Evolutionary conservation across 2,329 filamentous ascomycete species (phyloP).

Genomic region (Verticillium nubilum): DNA sequence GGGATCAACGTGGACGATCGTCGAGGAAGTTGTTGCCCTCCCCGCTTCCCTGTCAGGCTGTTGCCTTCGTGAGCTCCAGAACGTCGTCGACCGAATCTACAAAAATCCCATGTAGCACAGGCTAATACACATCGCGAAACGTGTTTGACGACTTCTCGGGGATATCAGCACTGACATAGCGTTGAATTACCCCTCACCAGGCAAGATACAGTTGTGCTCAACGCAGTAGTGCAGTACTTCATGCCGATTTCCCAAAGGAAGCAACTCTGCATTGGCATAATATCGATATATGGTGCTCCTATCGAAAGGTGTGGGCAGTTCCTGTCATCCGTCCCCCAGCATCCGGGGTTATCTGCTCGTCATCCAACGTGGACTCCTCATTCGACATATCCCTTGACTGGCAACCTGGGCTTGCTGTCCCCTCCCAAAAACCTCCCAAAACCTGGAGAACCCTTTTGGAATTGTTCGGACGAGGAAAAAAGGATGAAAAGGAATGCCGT

Average conservation of each 20-base stretch:
- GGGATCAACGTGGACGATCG: conserved; percentile 6
- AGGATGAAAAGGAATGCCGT: neutral
- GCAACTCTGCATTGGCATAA: neutral
- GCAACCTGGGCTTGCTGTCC: neutral
- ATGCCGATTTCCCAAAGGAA: neutral
- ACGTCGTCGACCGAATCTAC: neutral
- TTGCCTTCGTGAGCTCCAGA: conserved; percentile 4
- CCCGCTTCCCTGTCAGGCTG: conserved; percentile 4
- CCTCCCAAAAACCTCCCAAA: neutral
- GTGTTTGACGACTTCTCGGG: neutral
- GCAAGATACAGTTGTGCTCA: neutral
- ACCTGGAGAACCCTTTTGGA: neutral
- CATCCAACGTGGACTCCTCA: neutral
- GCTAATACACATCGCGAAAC: neutral
- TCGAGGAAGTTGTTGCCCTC: neutral
- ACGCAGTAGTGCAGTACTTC: neutral
- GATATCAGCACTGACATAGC: neutral
- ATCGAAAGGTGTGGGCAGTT: neutral
- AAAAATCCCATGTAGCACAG: neutral
- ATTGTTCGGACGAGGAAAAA: neutral
- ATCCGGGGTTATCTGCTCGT: neutral
- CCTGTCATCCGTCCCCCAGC: neutral
- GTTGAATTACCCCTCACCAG: neutral
- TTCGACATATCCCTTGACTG: neutral
- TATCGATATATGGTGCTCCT: neutral